A percentile compares a stretch with the other conserved stretches of the same genome.
Conservation (phyloP, 768 basidiomycete genomes). For the Sarcomyxa edulis region DNA sequence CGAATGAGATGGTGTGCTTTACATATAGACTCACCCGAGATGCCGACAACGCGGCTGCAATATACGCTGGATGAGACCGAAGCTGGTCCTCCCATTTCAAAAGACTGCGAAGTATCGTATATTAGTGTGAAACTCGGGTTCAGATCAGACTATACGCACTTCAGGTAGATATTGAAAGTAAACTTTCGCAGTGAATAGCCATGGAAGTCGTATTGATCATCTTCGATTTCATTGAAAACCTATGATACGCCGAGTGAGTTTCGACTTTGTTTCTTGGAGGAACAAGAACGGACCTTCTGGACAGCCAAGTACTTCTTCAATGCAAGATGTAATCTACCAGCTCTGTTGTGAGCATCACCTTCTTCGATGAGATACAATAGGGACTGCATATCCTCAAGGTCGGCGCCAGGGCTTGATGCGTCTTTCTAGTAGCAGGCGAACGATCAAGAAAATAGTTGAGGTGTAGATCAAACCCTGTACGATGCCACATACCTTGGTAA, state of each 20-base stretch:
- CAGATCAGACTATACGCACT: conserved; percentile 43
- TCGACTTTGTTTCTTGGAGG: too few species aligned
- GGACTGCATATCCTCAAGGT: conserved; percentile 96
- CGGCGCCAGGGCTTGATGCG: conserved; percentile 61
- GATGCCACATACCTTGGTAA: conserved; percentile 71
- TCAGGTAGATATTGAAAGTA: conserved; percentile 79
- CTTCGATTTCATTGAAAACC: conserved; percentile 84
- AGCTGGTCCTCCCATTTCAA: conserved; percentile 79
- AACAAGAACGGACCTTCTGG: conserved; percentile 48
- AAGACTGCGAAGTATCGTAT: conserved; percentile 40
- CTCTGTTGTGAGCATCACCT: conserved; percentile 62
- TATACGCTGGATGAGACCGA: conserved; percentile 71
- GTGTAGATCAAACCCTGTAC: background rate
- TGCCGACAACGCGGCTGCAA: conserved; percentile 66
- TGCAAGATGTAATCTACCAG: conserved; percentile 68
- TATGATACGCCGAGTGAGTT: conserved; percentile 1
- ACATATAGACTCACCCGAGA: conserved; percentile 43
- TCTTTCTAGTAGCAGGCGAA: conserved; percentile 70
- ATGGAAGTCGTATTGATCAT: conserved; percentile 98
- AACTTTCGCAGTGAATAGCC: conserved; percentile 88
- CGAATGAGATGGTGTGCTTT: background rate
- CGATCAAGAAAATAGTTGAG: background rate
- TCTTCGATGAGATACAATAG: conserved; percentile 82
- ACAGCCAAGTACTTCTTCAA: conserved; percentile 81
- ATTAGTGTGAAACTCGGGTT: background rate